A percentile compares a stretch with the other conserved stretches of the same genome.
Evolutionary conservation across 768 basidiomycete genomes (phyloP).

Genomic region (Naganishia onofrii): DNA sequence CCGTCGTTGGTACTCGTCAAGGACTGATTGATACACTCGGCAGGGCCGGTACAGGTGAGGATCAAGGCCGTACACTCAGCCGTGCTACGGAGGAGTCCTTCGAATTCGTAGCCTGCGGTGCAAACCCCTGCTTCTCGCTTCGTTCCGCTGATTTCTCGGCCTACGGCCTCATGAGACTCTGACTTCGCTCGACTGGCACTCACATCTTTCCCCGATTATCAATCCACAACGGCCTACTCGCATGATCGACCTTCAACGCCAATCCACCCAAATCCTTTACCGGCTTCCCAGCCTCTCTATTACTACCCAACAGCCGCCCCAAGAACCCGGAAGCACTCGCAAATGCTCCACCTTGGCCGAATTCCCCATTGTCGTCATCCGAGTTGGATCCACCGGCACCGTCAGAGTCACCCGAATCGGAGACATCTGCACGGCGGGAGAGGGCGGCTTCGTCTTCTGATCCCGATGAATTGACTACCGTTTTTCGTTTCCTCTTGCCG

Average conservation of each 20-base stretch:
- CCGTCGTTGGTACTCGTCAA: no score
- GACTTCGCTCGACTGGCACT: conserved; percentile 21
- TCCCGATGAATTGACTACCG: neutral
- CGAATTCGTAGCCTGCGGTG: conserved; percentile 33
- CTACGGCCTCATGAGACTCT: no score
- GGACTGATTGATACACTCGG: no score
- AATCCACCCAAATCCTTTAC: conserved; percentile 57
- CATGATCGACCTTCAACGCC: conserved; percentile 84
- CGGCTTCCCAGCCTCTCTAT: conserved; percentile 24
- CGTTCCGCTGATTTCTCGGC: neutral
- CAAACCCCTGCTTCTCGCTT: neutral
- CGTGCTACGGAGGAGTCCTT: neutral
- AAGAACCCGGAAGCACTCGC: conserved; percentile 24
- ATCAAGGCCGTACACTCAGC: no score
- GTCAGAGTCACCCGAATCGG: no score
- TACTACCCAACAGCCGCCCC: conserved; percentile 16
- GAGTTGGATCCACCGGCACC: neutral
- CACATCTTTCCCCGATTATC: conserved; percentile 52
- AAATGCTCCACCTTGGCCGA: conserved; percentile 5
- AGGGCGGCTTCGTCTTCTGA: conserved; percentile 23
- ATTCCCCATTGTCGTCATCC: neutral
- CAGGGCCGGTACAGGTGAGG: no score
- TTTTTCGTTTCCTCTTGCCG: neutral
- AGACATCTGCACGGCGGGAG: conserved; percentile 13
- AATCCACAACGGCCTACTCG: conserved; percentile 92